Conservation (phyloP, 2,329 filamentous ascomycete genomes). For the Colletotrichum lentis region DNA sequence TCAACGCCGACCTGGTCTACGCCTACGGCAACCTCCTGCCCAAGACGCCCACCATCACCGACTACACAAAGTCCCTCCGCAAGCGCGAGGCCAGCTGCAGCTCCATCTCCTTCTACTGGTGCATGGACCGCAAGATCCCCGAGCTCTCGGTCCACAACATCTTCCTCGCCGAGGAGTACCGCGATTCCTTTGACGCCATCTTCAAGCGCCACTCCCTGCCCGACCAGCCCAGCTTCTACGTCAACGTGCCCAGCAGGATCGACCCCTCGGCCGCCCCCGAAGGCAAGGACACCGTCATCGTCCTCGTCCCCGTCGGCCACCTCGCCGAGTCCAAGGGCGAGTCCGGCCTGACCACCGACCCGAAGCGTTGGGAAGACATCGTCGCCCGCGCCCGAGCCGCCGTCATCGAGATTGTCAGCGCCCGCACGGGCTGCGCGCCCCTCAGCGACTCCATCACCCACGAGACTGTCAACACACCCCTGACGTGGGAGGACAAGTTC, state of each 20-base stretch:
- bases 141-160: conserved; percentile 77
- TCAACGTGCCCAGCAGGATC: conserved; percentile 77
- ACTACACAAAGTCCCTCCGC: conserved; percentile 51
- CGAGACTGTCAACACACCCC: conserved; percentile 72
- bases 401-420: conserved; percentile 67
- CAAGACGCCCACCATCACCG: conserved; percentile 43
- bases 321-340: conserved; percentile 58
- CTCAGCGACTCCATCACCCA: conserved; percentile 59
- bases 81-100: conserved; percentile 70
- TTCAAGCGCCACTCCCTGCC: conserved; percentile 75
- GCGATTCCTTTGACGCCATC: conserved; percentile 77
- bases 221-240: conserved; percentile 75
- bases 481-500: conserved; percentile 71
- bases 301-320: conserved; percentile 77
- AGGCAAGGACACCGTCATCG: conserved; percentile 71
- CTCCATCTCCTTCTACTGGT: conserved; percentile 82
- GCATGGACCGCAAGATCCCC: conserved; percentile 65
- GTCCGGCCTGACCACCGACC: conserved; percentile 47
- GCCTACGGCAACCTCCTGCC: conserved; percentile 76
- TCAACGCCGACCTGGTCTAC: conserved; percentile 79
- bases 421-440: conserved; percentile 65
- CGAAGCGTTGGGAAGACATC: conserved; percentile 69
- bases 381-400: conserved; percentile 65
- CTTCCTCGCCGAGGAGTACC: conserved; percentile 77
- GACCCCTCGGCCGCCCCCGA: conserved; percentile 73